Percentiles rank a stretch among this genome's conserved stretches.
phyloP scores from a whole-genome alignment of 768 basidiomycete species.

The Neoboletus magnificus region DNA sequence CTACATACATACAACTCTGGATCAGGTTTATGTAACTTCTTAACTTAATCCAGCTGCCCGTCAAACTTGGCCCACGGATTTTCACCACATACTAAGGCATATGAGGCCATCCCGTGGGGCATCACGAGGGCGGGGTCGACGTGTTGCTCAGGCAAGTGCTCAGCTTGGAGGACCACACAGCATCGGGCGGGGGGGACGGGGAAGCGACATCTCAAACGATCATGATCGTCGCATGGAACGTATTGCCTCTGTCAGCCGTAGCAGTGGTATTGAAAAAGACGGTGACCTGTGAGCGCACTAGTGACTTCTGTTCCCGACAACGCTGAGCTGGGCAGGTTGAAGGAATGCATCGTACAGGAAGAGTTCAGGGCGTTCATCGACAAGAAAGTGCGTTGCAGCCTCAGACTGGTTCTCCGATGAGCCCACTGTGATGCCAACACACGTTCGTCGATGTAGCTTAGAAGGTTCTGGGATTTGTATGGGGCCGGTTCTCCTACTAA shows the following conservation, averaged over 20 bases:
- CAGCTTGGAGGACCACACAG: background rate
- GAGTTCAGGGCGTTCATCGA: conserved; percentile 65
- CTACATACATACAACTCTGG: no score
- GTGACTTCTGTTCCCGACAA: conserved; percentile 24
- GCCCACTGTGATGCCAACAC: background rate
- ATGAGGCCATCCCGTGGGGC: conserved; percentile 15
- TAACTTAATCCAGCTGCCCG: no score
- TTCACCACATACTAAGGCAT: background rate
- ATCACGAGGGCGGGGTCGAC: conserved; percentile 12
- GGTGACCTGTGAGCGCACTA: conserved; percentile 64
- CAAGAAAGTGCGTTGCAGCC: conserved; percentile 49
- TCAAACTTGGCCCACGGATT: background rate
- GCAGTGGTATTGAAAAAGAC: conserved; percentile 69
- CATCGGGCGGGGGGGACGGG: background rate
- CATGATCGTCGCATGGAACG: conserved; percentile 49
- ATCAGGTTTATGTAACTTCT: no score
- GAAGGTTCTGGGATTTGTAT: conserved; percentile 43
- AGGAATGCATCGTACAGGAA: conserved; percentile 55
- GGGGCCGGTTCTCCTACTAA: conserved; percentile 16
- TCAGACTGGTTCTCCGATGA: background rate
- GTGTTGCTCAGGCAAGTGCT: background rate
- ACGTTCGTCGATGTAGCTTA: conserved; percentile 38
- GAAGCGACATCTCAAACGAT: conserved; percentile 1
- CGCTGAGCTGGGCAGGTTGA: conserved; percentile 49
- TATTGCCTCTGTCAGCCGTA: conserved; percentile 71